phyloP scores from a whole-genome alignment of 371 early-diverging fungal genomes.

The Coemansia sp. region DNA sequence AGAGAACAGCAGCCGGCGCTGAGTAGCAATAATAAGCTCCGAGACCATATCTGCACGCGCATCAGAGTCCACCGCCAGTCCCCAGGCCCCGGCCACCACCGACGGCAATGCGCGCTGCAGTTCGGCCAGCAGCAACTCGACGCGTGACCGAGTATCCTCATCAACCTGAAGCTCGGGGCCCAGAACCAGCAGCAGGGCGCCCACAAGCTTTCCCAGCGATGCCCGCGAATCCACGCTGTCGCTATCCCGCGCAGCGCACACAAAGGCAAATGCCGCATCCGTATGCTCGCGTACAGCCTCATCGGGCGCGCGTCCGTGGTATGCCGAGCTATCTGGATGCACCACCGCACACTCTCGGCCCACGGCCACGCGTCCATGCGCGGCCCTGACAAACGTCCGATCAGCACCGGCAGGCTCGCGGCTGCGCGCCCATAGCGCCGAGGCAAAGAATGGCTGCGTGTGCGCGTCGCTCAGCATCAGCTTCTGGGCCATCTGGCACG shows the following conservation, averaged over 20 bases:
- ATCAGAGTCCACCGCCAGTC: constrained; percentile 32
- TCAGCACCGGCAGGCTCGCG: constrained; percentile 13
- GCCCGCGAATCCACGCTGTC: constrained; percentile 55
- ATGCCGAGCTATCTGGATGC: constrained; percentile 50
- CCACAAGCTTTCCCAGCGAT: constrained; percentile 83
- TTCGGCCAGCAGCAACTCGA: constrained; percentile 33
- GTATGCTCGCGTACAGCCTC: constrained; percentile 6
- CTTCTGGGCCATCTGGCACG: constrained; percentile 79
- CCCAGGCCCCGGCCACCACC: neutral
- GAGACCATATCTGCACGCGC: constrained; percentile 38
- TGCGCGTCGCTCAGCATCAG: constrained; percentile 87
- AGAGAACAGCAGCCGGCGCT: constrained; percentile 47
- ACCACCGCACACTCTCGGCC: constrained; percentile 38
- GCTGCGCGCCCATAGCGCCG: constrained; percentile 58
- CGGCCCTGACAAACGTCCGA: neutral
- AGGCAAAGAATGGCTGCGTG: constrained; percentile 67
- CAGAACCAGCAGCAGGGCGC: constrained; percentile 83
- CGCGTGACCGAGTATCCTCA: constrained; percentile 27
- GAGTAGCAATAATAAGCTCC: constrained; percentile 33
- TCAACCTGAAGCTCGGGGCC: constrained; percentile 89
- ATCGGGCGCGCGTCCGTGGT: constrained; percentile 37
- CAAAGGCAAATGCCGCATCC: constrained; percentile 27
- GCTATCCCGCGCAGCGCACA: constrained; percentile 46
- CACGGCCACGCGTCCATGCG: constrained; percentile 14
- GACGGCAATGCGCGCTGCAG: constrained; percentile 37